phyloP scores from a whole-genome alignment of 108 stramenopile species.

The Fistulifera pelliculosa region DNA sequence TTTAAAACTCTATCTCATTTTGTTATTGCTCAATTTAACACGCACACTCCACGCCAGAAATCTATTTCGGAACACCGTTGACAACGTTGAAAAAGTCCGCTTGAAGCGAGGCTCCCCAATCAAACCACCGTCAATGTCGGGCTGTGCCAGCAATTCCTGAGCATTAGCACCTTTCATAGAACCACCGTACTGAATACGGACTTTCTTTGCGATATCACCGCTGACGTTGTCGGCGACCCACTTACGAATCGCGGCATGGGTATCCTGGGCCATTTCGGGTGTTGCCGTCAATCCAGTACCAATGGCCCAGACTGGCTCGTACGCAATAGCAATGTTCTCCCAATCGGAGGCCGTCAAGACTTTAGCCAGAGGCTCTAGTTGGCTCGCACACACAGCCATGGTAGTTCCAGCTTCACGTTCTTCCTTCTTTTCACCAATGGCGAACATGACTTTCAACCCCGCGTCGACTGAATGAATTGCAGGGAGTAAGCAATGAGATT shows the following conservation, averaged over 20 bases:
- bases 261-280: constrained; percentile 99
- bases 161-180: constrained; percentile 93
- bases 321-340: constrained; percentile 87
- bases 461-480: constrained; percentile 39
- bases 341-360: constrained; percentile 68
- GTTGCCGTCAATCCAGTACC: constrained; percentile 96
- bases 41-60: no score
- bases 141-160: constrained; percentile 65
- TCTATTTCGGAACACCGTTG: constrained; percentile 72
- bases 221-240: constrained; percentile 88
- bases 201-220: constrained; percentile 66
- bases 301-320: constrained; percentile 81
- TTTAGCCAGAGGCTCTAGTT: constrained; percentile 78
- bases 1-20: no score
- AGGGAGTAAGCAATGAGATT: no score
- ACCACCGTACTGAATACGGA: constrained; percentile 95
- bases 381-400: constrained; percentile 82
- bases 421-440: constrained; percentile 98
- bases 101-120: constrained; percentile 94
- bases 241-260: constrained; percentile 87
- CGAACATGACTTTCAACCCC: constrained; percentile 95
- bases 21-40: no score
- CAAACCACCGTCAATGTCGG: constrained; percentile 93
- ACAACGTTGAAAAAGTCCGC: constrained; percentile 94
- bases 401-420: constrained; percentile 91